These are phyloP conservation scores for Ceriops decandra DNA, from an alignment of 345 rosid genomes.

Conservation along the genomic window DNA sequence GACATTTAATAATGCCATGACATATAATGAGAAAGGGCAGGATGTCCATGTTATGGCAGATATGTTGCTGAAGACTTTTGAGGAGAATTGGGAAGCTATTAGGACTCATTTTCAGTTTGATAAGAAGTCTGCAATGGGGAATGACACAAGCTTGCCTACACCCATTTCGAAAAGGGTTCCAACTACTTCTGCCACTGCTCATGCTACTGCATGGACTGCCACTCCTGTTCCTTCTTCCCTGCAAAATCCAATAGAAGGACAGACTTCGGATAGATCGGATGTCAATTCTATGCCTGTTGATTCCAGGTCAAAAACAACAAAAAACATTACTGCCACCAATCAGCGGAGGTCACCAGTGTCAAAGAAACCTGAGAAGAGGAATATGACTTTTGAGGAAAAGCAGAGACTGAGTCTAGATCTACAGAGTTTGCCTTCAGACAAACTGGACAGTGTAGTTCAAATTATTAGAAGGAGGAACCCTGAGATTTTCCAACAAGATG, in stretches of 20 bases:
- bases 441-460: slow-evolving; percentile 66
- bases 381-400: slow-evolving; percentile 81
- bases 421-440: slow-evolving; percentile 71
- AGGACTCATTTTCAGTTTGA: slow-evolving; percentile 36
- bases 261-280: slow-evolving; percentile 42
- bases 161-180: slow-evolving; percentile 30
- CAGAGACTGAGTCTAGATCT: slow-evolving; percentile 65
- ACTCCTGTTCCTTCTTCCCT: slow-evolving; percentile 14
- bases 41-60: slow-evolving; percentile 82
- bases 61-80: slow-evolving; percentile 51
- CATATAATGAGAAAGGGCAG: slow-evolving; percentile 80
- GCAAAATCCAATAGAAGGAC: slow-evolving; percentile 14
- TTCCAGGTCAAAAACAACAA: slow-evolving; percentile 20
- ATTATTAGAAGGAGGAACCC: slow-evolving; percentile 78
- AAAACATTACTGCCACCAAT: neutral
- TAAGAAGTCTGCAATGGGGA: slow-evolving; percentile 25
- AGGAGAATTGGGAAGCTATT: slow-evolving; percentile 57
- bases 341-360: slow-evolving; percentile 23
- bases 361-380: slow-evolving; percentile 51
- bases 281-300: slow-evolving; percentile 37
- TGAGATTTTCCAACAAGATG: slow-evolving; percentile 63
- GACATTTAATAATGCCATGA: slow-evolving; percentile 77
- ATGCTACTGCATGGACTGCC: slow-evolving; percentile 1
- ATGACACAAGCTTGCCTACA: slow-evolving; percentile 22
- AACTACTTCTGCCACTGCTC: slow-evolving; percentile 10